Evolutionary conservation across 2,329 filamentous ascomycete species (phyloP).

Genomic region (Penicillium sclerotiorum): DNA sequence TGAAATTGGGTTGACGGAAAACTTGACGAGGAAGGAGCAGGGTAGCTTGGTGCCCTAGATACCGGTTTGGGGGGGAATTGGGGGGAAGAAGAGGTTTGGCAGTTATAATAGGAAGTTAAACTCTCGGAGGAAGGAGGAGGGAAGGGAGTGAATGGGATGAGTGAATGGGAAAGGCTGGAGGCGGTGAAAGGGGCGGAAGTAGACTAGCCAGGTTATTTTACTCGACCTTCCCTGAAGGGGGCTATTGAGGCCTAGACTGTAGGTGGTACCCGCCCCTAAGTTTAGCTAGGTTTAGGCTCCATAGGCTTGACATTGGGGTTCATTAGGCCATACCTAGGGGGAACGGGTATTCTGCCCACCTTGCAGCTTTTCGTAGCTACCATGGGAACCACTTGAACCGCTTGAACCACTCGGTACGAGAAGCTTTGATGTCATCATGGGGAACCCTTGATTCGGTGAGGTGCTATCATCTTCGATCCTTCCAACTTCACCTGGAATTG

Average conservation of each 20-base stretch:
- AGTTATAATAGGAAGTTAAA: slow-evolving; percentile 17
- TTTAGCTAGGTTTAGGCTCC: slow-evolving; percentile 1
- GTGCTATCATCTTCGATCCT: slow-evolving; percentile 15
- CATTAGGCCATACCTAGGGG: too few relatives aligned
- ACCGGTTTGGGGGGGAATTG: slow-evolving; percentile 38
- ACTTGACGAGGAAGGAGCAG: slow-evolving; percentile 64
- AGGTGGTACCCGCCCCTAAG: neutral
- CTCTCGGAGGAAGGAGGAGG: slow-evolving; percentile 27
- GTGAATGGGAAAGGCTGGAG: slow-evolving; percentile 22
- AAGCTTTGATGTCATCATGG: slow-evolving; percentile 27
- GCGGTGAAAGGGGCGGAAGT: too few relatives aligned
- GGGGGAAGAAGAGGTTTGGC: slow-evolving; percentile 27
- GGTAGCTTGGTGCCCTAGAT: slow-evolving; percentile 91
- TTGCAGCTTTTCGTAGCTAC: neutral
- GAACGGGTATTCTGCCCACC: slow-evolving; percentile 7
- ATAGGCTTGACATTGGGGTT: neutral
- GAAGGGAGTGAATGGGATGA: slow-evolving; percentile 20
- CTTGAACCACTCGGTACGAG: too few relatives aligned
- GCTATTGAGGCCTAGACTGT: neutral
- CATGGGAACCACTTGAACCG: slow-evolving; percentile 5
- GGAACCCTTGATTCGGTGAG: slow-evolving; percentile 16
- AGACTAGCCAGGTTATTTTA: too few relatives aligned
- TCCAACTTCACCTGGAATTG: neutral
- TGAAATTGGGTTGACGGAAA: slow-evolving; percentile 31
- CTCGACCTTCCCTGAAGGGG: too few relatives aligned